Percentiles rank a stretch among this genome's conserved stretches.
phyloP scores from a whole-genome alignment of 2,329 filamentous ascomycete genomes.

The Aspergillus tubingensis region DNA sequence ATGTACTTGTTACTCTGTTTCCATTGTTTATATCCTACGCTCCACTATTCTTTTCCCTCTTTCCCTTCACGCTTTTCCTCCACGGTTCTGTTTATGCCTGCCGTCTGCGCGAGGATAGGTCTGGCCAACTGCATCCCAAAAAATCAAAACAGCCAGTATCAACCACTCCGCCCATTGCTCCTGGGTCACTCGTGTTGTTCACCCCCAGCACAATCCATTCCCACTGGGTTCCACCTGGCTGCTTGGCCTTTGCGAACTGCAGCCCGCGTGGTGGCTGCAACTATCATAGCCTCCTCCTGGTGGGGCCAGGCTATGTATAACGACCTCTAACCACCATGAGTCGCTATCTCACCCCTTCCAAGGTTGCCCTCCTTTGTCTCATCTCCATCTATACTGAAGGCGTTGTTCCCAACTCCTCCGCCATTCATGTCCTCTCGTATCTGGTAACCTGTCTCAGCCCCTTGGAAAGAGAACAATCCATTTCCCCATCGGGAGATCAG shows the following conservation, averaged over 20 bases:
- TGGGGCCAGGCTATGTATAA: constrained; percentile 8
- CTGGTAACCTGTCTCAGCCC: constrained; percentile 69
- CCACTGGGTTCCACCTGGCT: no score
- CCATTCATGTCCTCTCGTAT: constrained; percentile 76
- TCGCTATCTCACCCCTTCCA: constrained; percentile 84
- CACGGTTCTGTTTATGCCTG: background rate
- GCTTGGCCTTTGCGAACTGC: background rate
- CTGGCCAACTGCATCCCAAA: background rate
- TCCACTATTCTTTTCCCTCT: background rate
- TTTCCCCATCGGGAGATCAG: constrained; percentile 25
- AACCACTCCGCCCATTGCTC: background rate
- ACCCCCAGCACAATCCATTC: background rate
- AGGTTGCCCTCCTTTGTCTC: constrained; percentile 78
- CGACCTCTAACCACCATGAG: constrained; percentile 56
- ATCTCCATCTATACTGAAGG: constrained; percentile 78
- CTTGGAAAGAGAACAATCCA: constrained; percentile 31
- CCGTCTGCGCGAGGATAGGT: background rate
- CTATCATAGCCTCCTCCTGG: background rate
- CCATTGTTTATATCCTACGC: accelerated
- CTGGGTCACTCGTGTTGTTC: background rate
- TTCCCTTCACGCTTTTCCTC: background rate
- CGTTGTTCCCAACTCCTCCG: constrained; percentile 67
- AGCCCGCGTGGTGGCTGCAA: background rate
- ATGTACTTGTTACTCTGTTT: background rate
- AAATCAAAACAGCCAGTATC: background rate